Conservation (phyloP, 1,139 yeast species). For the Sugiyamaella neomexicana region DNA sequence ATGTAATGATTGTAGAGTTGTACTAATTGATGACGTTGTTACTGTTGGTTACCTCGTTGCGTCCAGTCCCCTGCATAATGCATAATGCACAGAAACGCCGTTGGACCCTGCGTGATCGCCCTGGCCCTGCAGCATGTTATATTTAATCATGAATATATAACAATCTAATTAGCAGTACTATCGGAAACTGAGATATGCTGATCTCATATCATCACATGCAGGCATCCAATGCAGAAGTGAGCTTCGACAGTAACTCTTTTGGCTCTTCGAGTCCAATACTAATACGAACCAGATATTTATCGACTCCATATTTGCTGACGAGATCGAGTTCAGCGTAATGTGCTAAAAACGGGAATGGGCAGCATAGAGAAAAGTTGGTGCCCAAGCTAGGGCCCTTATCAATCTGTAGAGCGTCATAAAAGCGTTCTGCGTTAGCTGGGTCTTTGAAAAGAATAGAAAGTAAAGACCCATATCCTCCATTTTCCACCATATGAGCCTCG, state of each 20-base stretch:
- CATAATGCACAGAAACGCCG: neutral
- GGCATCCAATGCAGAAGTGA: conserved; percentile 41
- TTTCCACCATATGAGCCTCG: conserved; percentile 67
- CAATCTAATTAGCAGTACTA: neutral
- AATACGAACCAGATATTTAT: conserved; percentile 72
- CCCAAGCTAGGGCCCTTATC: conserved; percentile 96
- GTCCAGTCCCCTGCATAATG: no score
- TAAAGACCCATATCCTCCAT: conserved; percentile 88
- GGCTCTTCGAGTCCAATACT: conserved; percentile 68
- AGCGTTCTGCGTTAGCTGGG: conserved; percentile 63
- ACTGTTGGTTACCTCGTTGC: no score
- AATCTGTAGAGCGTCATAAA: conserved; percentile 71
- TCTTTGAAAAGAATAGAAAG: conserved; percentile 73
- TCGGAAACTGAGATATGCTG: neutral
- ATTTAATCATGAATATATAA: no score
- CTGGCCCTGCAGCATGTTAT: no score
- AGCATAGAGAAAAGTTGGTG: conserved; percentile 86
- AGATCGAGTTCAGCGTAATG: conserved; percentile 84
- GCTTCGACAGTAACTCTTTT: conserved; percentile 43
- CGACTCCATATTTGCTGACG: conserved; percentile 83
- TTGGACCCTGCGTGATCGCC: no score
- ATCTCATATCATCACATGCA: neutral
- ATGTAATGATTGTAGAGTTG: no score
- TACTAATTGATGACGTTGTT: no score
- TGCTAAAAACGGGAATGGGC: conserved; percentile 89